Evolutionary conservation across 345 rosid species (phyloP).

Genomic region (Turnera subulata): DNA sequence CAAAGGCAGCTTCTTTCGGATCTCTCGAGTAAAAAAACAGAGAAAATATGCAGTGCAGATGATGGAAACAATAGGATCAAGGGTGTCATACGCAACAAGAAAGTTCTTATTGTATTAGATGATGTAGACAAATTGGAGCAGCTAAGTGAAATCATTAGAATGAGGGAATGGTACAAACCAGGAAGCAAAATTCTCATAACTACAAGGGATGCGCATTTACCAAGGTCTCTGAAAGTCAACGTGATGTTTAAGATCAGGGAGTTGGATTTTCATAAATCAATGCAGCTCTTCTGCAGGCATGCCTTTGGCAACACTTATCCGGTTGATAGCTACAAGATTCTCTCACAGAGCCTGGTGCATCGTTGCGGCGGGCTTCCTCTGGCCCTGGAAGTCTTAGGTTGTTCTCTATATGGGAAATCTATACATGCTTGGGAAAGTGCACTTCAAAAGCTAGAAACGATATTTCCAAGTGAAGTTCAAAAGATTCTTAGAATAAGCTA

Average conservation of each 20-base stretch:
- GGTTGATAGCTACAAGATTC: neutral
- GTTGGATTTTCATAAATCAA: neutral
- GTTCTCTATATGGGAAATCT: neutral
- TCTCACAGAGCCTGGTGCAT: neutral
- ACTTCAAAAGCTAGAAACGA: neutral
- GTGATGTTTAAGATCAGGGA: neutral
- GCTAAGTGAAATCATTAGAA: neutral
- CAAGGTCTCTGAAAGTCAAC: neutral
- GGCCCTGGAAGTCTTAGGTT: neutral
- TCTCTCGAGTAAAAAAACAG: neutral
- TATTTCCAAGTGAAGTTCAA: neutral
- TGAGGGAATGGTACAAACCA: neutral
- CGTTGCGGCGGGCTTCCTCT: neutral
- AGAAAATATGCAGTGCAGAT: neutral
- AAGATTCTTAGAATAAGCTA: neutral
- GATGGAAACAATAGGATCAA: neutral
- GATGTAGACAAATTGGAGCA: neutral
- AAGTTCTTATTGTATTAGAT: neutral
- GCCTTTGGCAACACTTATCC: neutral
- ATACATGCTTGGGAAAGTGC: neutral
- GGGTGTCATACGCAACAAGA: neutral
- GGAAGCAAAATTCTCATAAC: neutral
- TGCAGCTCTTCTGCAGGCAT: neutral
- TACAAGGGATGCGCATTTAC: neutral
- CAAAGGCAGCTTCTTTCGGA: neutral